Conservation (phyloP, 495 filamentous ascomycete genomes). For the Penicillium angulare region DNA sequence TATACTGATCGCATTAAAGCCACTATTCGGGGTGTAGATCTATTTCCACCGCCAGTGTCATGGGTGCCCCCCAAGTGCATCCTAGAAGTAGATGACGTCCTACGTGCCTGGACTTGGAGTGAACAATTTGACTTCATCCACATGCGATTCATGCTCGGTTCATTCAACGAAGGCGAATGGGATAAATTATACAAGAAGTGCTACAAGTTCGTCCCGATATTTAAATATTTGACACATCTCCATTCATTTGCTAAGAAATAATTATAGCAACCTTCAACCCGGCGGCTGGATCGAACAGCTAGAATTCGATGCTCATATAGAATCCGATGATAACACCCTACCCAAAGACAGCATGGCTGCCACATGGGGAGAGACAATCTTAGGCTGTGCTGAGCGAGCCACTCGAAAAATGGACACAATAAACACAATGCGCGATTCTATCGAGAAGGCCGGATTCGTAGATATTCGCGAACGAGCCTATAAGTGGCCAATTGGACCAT, state of each 20-base stretch:
- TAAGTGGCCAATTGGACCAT: conserved; percentile 10
- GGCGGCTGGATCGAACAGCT: conserved; percentile 55
- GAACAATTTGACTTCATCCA: conserved; percentile 27
- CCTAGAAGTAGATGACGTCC: conserved; percentile 22
- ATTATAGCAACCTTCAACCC: conserved; percentile 10
- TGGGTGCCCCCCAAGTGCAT: conserved; percentile 29
- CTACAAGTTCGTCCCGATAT: conserved; percentile 5
- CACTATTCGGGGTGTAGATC: conserved; percentile 10
- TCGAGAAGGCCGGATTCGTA: conserved; percentile 30
- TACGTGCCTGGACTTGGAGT: conserved; percentile 21
- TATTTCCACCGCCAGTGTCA: conserved; percentile 11
- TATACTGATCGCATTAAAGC: not conserved
- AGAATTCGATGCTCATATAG: conserved; percentile 38
- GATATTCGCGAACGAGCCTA: conserved; percentile 10
- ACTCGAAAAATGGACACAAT: not conserved
- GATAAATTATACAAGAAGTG: conserved; percentile 19
- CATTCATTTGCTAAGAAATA: not conserved
- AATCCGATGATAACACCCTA: conserved; percentile 41
- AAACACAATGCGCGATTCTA: conserved; percentile 12
- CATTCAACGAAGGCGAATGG: conserved; percentile 20
- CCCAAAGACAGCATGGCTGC: conserved; percentile 7
- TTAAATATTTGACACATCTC: not conserved
- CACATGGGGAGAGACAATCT: not conserved
- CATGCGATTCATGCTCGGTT: conserved; percentile 12
- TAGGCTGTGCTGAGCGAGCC: not conserved